A percentile compares a stretch with the other conserved stretches of the same genome.
Evolutionary conservation across 2,329 filamentous ascomycete genomes (phyloP).

Genomic region (Botrytis cinerea): DNA sequence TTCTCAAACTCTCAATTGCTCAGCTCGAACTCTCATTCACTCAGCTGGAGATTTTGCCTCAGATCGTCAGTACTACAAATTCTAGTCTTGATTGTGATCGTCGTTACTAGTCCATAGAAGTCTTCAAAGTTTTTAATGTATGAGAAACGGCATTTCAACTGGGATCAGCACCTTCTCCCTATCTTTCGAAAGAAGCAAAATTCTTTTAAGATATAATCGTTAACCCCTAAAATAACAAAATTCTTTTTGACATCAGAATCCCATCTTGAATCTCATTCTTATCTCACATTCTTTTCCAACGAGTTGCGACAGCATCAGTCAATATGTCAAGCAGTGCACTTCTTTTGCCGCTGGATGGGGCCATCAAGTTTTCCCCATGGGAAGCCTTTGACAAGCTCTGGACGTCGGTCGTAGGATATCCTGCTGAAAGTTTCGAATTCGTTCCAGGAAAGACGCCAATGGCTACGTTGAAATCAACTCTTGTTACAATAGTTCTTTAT

Average conservation of each 20-base stretch:
- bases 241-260: background rate
- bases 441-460: constrained; percentile 78
- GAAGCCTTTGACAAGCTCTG: constrained; percentile 90
- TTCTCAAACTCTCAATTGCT: background rate
- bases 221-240: background rate
- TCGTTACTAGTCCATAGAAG: background rate
- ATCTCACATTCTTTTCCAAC: background rate
- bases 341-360: constrained; percentile 24
- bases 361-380: constrained; percentile 55
- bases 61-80: background rate
- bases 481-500: constrained; percentile 80
- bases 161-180: background rate
- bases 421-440: constrained; percentile 84
- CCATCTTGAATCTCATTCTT: background rate
- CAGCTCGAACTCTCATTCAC: background rate
- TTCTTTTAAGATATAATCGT: constrained; percentile 16
- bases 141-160: background rate
- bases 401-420: constrained; percentile 74
- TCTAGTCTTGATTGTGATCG: constrained; percentile 10
- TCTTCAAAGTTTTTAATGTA: background rate
- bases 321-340: constrained; percentile 29
- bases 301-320: constrained; percentile 1
- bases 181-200: background rate
- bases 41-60: background rate
- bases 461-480: constrained; percentile 83